Conservation (phyloP, 2,329 filamentous ascomycete species). For the Cladophialophora bantiana region DNA sequence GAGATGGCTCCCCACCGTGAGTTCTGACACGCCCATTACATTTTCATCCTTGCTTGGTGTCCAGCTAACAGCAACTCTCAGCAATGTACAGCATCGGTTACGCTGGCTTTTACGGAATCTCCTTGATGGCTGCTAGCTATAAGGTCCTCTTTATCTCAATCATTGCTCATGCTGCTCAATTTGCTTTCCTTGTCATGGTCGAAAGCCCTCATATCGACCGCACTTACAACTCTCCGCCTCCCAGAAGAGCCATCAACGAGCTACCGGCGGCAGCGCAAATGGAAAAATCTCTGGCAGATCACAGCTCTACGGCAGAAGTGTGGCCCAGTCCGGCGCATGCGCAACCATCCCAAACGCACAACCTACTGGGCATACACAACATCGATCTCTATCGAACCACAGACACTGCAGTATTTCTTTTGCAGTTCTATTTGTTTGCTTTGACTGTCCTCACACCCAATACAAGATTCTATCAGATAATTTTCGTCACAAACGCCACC, state of each 20-base stretch:
- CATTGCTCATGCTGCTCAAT: constrained; percentile 89
- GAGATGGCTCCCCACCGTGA: constrained; percentile 90
- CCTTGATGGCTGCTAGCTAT: constrained; percentile 97
- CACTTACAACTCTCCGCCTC: constrained; percentile 89
- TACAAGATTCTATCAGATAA: constrained; percentile 74
- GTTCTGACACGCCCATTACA: neutral
- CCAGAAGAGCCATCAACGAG: constrained; percentile 53
- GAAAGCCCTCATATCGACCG: constrained; percentile 99
- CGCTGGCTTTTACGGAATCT: constrained; percentile 97
- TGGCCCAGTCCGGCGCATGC: constrained; percentile 43
- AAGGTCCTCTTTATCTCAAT: constrained; percentile 97
- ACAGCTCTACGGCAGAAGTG: constrained; percentile 41
- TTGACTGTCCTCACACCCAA: constrained; percentile 79
- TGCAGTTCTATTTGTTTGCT: constrained; percentile 76
- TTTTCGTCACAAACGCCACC: constrained; percentile 82
- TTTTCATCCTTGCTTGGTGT: neutral
- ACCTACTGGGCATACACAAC: constrained; percentile 81
- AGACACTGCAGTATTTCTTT: constrained; percentile 79
- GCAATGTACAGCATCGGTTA: constrained; percentile 98
- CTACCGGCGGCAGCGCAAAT: constrained; percentile 45
- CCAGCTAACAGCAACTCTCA: neutral
- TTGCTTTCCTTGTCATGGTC: constrained; percentile 87
- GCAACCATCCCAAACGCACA: constrained; percentile 75
- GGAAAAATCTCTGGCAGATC: constrained; percentile 48
- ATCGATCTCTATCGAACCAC: constrained; percentile 87